Conservation (phyloP, 805 yeast species). For the Saccharomyces cerevisiae region DNA sequence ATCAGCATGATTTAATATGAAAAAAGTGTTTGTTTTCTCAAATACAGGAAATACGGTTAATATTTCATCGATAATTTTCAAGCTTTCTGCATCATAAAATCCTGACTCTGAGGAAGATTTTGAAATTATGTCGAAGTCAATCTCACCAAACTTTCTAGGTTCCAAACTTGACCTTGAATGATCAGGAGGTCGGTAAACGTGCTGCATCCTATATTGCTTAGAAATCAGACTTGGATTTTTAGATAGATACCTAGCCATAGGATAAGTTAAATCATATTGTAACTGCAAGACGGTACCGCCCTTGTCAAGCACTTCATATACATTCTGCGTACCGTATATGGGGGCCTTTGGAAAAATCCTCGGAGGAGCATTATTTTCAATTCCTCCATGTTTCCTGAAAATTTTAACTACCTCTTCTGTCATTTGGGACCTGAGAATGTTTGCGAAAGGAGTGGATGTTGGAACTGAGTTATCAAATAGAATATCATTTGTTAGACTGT, state of each 20-base stretch:
- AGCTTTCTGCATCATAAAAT: slow-evolving; percentile 78
- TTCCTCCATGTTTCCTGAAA: slow-evolving; percentile 78
- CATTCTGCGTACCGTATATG: slow-evolving; percentile 53
- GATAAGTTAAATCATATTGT: slow-evolving; percentile 83
- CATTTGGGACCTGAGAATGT: slow-evolving; percentile 51
- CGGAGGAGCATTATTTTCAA: slow-evolving; percentile 61
- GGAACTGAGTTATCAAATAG: slow-evolving; percentile 53
- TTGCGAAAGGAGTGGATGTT: slow-evolving; percentile 35
- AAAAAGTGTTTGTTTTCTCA: slow-evolving; percentile 43
- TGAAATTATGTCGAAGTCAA: slow-evolving; percentile 73
- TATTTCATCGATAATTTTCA: slow-evolving; percentile 74
- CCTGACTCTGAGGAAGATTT: slow-evolving; percentile 41
- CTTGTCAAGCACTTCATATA: slow-evolving; percentile 74
- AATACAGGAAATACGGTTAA: slow-evolving; percentile 60
- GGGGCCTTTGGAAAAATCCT: slow-evolving; percentile 76
- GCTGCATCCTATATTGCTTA: slow-evolving; percentile 68
- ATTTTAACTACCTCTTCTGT: slow-evolving; percentile 51
- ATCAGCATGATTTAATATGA: slow-evolving; percentile 74
- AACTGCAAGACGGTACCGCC: slow-evolving; percentile 84
- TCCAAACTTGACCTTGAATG: slow-evolving; percentile 49
- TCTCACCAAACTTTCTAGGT: slow-evolving; percentile 70
- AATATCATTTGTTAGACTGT: slow-evolving; percentile 75
- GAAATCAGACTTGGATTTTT: slow-evolving; percentile 37
- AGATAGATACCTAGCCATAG: slow-evolving; percentile 80
- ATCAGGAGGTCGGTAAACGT: slow-evolving; percentile 67